A percentile compares a stretch with the other conserved stretches of the same genome.
phyloP scores from a whole-genome alignment of 2,329 filamentous ascomycete genomes.

The Penicillium sp. region DNA sequence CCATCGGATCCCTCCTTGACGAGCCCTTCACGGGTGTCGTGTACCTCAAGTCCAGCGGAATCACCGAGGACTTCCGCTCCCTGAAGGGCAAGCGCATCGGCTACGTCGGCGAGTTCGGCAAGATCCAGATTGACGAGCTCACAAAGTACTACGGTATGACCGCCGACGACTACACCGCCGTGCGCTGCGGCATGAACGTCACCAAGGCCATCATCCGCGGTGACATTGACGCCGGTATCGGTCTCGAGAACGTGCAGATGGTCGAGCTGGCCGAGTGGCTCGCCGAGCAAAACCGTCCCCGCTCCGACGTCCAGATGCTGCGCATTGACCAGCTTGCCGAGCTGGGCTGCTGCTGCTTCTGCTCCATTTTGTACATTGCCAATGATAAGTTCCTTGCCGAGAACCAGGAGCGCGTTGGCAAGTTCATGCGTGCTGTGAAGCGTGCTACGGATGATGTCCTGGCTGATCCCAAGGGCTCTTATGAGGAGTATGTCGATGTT shows the following conservation, averaged over 20 bases:
- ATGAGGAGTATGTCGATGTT: constrained; percentile 68
- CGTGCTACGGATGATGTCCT: constrained; percentile 72
- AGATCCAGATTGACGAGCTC: constrained; percentile 79
- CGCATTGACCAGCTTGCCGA: constrained; percentile 78
- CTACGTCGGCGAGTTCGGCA: constrained; percentile 79
- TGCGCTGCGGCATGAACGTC: constrained; percentile 80
- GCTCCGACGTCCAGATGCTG: constrained; percentile 73
- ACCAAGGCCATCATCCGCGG: constrained; percentile 72
- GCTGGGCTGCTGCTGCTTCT: constrained; percentile 82
- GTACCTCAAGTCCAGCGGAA: constrained; percentile 71
- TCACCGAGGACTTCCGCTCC: constrained; percentile 71
- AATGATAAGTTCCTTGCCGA: constrained; percentile 69
- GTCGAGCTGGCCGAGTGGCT: constrained; percentile 79
- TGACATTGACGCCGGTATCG: constrained; percentile 71
- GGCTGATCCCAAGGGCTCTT: constrained; percentile 61
- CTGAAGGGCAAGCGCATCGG: constrained; percentile 75
- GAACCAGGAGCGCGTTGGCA: constrained; percentile 64
- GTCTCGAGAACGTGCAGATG: constrained; percentile 81
- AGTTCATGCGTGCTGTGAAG: constrained; percentile 73
- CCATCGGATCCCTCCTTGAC: constrained; percentile 72
- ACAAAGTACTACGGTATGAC: constrained; percentile 76
- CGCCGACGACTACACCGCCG: constrained; percentile 69
- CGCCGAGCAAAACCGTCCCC: constrained; percentile 59
- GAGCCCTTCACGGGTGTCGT: constrained; percentile 79
- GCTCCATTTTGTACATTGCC: constrained; percentile 76